These are phyloP conservation scores for Mycena albidolilacea DNA, from an alignment of 768 basidiomycete species.

Conservation along the genomic window DNA sequence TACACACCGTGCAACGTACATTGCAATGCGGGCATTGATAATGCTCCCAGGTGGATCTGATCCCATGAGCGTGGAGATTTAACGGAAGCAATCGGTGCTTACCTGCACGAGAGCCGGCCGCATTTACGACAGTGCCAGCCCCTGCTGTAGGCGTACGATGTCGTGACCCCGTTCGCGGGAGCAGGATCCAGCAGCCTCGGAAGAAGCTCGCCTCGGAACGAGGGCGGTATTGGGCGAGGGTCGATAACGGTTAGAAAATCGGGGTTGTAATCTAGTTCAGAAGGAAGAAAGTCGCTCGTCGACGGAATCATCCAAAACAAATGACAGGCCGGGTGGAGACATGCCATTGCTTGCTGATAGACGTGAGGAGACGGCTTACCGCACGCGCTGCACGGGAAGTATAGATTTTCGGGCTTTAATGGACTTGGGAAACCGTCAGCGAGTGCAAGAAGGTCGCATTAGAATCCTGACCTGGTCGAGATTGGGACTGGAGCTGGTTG, in stretches of 20 bases:
- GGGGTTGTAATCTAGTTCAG: conserved; percentile 61
- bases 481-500: neutral
- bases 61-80: conserved; percentile 1
- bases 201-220: conserved; percentile 53
- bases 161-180: conserved; percentile 56
- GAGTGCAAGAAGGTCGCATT: neutral
- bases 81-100: conserved; percentile 36
- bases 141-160: conserved; percentile 69
- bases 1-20: conserved; percentile 50
- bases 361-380: conserved; percentile 62
- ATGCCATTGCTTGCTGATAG: conserved; percentile 72
- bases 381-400: conserved; percentile 61
- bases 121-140: conserved; percentile 81
- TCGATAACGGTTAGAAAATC: conserved; percentile 61
- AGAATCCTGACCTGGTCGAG: neutral
- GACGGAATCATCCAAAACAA: conserved; percentile 65
- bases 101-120: conserved; percentile 85
- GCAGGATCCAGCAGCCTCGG: conserved; percentile 52
- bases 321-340: conserved; percentile 71
- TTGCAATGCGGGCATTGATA: conserved; percentile 79
- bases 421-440: conserved; percentile 35
- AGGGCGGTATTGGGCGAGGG: conserved; percentile 48
- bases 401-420: conserved; percentile 37
- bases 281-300: conserved; percentile 45
- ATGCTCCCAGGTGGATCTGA: conserved; percentile 80